These are phyloP conservation scores for Colletotrichum tabaci DNA, from an alignment of 2,329 filamentous ascomycete species.

Conservation along the genomic window DNA sequence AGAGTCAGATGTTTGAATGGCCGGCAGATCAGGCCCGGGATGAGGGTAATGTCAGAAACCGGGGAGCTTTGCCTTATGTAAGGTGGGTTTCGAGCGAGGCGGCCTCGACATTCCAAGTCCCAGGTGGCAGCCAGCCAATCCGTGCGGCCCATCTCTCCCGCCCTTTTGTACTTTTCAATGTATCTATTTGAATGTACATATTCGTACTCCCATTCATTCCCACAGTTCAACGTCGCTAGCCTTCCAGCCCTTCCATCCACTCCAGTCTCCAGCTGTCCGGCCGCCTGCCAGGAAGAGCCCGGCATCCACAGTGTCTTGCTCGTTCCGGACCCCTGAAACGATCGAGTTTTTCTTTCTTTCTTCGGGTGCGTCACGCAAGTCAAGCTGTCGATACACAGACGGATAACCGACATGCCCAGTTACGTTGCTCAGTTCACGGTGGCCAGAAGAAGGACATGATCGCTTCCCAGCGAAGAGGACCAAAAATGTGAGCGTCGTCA, in stretches of 20 bases:
- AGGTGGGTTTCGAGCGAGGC: slow-evolving; percentile 21
- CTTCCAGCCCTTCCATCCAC: slow-evolving; percentile 5
- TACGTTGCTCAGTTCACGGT: slow-evolving; percentile 5
- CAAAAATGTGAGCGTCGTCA: slow-evolving; percentile 4
- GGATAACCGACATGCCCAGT: not conserved
- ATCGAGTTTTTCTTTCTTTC: slow-evolving; percentile 35
- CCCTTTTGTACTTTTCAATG: not conserved
- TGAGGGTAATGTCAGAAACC: slow-evolving; percentile 16
- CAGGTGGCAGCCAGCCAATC: slow-evolving; percentile 36
- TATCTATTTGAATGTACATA: slow-evolving; percentile 8
- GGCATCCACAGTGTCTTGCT: slow-evolving; percentile 37
- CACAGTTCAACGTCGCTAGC: slow-evolving; percentile 30
- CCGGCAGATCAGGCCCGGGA: slow-evolving; percentile 29
- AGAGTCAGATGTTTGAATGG: slow-evolving; percentile 23
- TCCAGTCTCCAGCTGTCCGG: slow-evolving; percentile 22
- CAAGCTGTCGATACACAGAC: slow-evolving; percentile 5
- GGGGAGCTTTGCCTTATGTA: slow-evolving; percentile 29
- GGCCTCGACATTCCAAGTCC: slow-evolving; percentile 15
- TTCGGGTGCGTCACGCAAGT: slow-evolving; percentile 31
- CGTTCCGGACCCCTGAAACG: slow-evolving; percentile 42
- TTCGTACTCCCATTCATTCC: not conserved
- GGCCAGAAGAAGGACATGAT: slow-evolving; percentile 19
- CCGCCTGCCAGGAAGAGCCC: slow-evolving; percentile 33
- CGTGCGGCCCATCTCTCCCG: slow-evolving; percentile 5
- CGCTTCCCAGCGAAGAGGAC: not conserved